phyloP scores from a whole-genome alignment of 352 stramenopile genomes.

The Globisporangium paroecandrum region DNA sequence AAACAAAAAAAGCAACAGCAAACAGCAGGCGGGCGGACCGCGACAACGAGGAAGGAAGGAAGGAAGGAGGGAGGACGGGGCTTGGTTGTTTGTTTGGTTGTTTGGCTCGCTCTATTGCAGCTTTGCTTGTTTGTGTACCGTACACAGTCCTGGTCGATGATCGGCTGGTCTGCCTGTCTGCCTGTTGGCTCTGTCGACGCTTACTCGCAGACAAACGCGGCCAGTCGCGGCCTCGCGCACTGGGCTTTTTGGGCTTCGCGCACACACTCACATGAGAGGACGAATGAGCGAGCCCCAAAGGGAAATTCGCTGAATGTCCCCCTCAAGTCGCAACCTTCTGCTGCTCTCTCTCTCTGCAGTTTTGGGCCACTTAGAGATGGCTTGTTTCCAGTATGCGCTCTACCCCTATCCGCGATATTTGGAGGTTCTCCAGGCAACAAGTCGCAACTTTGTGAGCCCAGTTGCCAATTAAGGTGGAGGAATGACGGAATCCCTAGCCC shows the following conservation, averaged over 20 bases:
- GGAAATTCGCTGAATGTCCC: neutral
- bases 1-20: neutral
- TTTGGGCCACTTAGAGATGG: neutral
- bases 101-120: constrained; percentile 6
- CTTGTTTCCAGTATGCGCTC: neutral
- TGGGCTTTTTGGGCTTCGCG: neutral
- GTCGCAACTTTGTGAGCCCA: neutral
- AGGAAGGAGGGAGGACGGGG: neutral
- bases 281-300: neutral
- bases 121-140: neutral
- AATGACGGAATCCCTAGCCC: neutral
- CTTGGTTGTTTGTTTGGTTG: neutral
- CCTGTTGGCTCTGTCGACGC: neutral
- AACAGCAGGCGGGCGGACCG: neutral
- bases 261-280: neutral
- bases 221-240: constrained; percentile 2
- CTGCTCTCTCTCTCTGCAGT: neutral
- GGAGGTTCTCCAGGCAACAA: neutral
- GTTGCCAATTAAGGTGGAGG: neutral
- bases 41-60: neutral
- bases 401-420: neutral
- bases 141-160: neutral
- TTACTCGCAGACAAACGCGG: neutral
- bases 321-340: neutral
- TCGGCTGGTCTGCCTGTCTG: neutral